These are phyloP conservation scores for Amoebophrya sp. DNA, from an alignment of 169 alveolate genomes.

Conservation along the genomic window DNA sequence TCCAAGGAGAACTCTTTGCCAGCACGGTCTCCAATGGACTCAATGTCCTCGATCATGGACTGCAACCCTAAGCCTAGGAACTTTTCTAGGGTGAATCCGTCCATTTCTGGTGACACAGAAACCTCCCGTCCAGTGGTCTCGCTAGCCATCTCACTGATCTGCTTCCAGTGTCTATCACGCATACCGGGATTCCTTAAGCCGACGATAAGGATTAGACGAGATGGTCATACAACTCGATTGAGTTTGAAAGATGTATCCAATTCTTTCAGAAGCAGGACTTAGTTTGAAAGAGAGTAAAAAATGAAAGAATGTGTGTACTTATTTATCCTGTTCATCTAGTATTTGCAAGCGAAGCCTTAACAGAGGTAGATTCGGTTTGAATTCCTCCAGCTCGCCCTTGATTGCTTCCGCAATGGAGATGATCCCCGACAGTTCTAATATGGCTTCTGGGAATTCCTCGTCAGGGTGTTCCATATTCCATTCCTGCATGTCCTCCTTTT, in stretches of 20 bases:
- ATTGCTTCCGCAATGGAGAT: constrained; percentile 59
- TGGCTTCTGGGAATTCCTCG: not conserved
- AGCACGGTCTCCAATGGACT: constrained; percentile 46
- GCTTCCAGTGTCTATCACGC: constrained; percentile 85
- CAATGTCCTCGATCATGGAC: constrained; percentile 20
- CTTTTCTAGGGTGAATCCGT: not conserved
- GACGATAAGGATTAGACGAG: constrained; percentile 74
- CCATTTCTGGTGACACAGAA: not conserved
- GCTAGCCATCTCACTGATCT: constrained; percentile 7
- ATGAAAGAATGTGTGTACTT: no score
- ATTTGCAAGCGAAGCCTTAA: not conserved
- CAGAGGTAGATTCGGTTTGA: constrained; percentile 53
- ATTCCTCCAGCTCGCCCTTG: constrained; percentile 68
- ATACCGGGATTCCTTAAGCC: constrained; percentile 82
- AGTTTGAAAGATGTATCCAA: no score
- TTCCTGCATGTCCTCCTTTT: not conserved
- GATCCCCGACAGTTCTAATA: not conserved
- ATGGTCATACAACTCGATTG: constrained; percentile 24
- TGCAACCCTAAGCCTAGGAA: not conserved
- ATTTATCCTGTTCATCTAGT: no score
- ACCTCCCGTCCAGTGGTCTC: not conserved
- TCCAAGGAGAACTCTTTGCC: constrained; percentile 43
- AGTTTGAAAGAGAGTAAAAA: no score
- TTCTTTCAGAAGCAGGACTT: no score
- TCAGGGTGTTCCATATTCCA: not conserved